Evolutionary conservation across 2,329 filamentous ascomycete genomes (phyloP).

Genomic region (Dothideomycetes sp.): DNA sequence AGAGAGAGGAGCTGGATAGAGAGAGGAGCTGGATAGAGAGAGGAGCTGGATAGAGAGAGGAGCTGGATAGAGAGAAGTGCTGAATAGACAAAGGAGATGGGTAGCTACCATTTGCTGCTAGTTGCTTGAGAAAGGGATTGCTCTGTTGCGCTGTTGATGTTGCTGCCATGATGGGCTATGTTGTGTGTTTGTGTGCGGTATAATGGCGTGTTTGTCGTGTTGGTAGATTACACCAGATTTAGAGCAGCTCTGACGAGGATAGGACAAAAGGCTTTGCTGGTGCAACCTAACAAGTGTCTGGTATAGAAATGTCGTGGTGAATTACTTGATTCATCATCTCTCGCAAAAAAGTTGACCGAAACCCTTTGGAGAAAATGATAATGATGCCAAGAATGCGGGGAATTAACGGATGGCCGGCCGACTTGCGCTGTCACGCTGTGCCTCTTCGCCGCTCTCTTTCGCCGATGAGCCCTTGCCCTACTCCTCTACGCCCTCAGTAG

Average conservation of each 20-base stretch:
- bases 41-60: constrained; percentile 50
- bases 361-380: neutral
- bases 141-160: constrained; percentile 22
- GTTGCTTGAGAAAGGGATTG: constrained; percentile 67
- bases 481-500: too few species aligned
- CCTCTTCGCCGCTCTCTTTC: too few species aligned
- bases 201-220: too few species aligned
- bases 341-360: neutral
- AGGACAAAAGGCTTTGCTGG: too few species aligned
- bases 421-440: too few species aligned
- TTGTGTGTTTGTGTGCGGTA: neutral
- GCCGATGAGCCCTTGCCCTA: too few species aligned
- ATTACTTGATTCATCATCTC: too few species aligned
- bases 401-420: neutral
- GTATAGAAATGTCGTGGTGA: too few species aligned
- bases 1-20: constrained; percentile 60
- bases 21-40: constrained; percentile 53
- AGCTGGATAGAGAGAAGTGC: constrained; percentile 54
- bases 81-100: too few species aligned
- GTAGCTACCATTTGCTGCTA: constrained; percentile 75
- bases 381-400: neutral
- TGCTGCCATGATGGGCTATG: constrained; percentile 4
- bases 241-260: too few species aligned
- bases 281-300: too few species aligned
- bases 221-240: too few species aligned